phyloP scores from a whole-genome alignment of 177 flowering plant species.

The Vitis hybrid region DNA sequence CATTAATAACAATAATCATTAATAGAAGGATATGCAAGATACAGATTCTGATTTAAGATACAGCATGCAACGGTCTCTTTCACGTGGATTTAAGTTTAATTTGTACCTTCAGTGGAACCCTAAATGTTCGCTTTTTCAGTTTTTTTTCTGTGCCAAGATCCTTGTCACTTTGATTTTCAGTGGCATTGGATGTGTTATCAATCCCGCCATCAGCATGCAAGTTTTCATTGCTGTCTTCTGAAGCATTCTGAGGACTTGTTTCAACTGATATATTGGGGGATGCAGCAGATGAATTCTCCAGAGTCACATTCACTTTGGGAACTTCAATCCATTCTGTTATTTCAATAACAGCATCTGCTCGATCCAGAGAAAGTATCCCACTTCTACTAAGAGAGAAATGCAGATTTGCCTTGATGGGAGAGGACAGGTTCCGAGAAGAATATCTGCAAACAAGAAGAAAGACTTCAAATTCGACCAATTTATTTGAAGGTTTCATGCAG shows the following conservation, averaged over 20 bases:
- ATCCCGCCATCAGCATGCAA: slow-evolving; percentile 33
- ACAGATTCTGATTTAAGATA: not conserved
- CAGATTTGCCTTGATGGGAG: slow-evolving; percentile 90
- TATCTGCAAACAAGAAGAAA: slow-evolving; percentile 48
- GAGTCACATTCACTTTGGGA: slow-evolving; percentile 72
- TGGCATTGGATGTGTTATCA: slow-evolving; percentile 34
- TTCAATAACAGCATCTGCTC: slow-evolving; percentile 92
- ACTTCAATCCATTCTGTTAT: slow-evolving; percentile 96
- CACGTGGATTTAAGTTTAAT: not conserved
- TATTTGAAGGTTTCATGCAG: no score
- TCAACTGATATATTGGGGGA: slow-evolving; percentile 53
- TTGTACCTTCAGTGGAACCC: slow-evolving; percentile 85
- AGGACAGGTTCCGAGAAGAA: slow-evolving; percentile 79
- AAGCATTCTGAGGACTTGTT: slow-evolving; percentile 34
- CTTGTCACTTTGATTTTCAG: slow-evolving; percentile 31
- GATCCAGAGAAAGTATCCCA: slow-evolving; percentile 81
- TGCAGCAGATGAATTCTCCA: slow-evolving; percentile 60
- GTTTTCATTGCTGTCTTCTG: slow-evolving; percentile 46
- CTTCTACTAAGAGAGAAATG: slow-evolving; percentile 96
- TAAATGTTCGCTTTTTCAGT: slow-evolving; percentile 85
- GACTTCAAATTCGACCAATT: not conserved
- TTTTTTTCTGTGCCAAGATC: slow-evolving; percentile 73
- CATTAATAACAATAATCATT: slow-evolving; percentile 5
- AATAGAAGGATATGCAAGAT: not conserved
- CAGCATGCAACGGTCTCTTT: not conserved